Percentiles rank a stretch among this genome's conserved stretches.
Evolutionary conservation across 441 rosid genomes (phyloP).

Genomic region (Brassica balearica): DNA sequence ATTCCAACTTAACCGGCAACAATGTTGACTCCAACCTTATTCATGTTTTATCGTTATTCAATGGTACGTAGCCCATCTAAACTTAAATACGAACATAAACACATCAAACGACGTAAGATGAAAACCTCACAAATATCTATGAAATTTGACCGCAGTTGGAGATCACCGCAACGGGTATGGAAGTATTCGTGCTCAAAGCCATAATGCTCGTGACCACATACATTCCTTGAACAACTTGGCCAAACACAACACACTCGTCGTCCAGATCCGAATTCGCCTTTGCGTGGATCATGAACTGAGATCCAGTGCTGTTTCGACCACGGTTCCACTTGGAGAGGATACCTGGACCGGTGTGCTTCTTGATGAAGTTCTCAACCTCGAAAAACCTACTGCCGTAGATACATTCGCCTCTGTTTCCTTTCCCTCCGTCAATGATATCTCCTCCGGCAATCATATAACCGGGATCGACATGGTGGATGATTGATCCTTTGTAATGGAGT

Average conservation of each 20-base stretch:
- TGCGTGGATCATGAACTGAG: constrained; percentile 3
- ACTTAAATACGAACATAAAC: not conserved
- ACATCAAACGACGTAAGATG: not conserved
- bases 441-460: not conserved
- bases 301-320: not conserved
- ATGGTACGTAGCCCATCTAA: not conserved
- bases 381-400: not conserved
- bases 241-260: not conserved
- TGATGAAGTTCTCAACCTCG: constrained; percentile 18
- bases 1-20: not conserved
- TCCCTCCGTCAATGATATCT: constrained; percentile 9
- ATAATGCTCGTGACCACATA: not conserved
- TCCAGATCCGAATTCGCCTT: not conserved
- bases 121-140: not conserved
- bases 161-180: constrained; percentile 6
- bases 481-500: constrained; percentile 35
- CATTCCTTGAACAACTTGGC: constrained; percentile 22
- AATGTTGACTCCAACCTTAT: not conserved
- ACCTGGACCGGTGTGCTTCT: not conserved
- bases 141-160: constrained; percentile 9
- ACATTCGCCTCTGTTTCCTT: constrained; percentile 1
- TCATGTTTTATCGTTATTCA: not conserved
- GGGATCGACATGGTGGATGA: not conserved
- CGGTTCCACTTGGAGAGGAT: not conserved
- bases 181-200: not conserved